These are phyloP conservation scores for Combretum micranthum DNA, from an alignment of 345 rosid genomes.

Conservation along the genomic window DNA sequence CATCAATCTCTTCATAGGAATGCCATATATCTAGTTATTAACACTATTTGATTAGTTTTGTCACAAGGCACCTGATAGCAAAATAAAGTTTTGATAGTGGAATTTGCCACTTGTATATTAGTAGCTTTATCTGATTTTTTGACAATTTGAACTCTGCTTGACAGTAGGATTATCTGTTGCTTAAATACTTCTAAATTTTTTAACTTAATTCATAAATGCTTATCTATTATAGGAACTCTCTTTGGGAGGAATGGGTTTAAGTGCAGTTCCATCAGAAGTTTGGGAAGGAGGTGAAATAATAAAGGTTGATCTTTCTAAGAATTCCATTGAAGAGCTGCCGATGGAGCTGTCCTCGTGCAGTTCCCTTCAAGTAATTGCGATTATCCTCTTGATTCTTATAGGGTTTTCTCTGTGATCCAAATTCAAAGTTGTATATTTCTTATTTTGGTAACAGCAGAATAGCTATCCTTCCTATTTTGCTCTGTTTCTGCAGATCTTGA, in stretches of 20 bases:
- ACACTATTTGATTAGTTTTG: too few species aligned
- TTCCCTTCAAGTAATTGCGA: constrained; percentile 51
- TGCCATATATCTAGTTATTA: too few species aligned
- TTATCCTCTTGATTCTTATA: background rate
- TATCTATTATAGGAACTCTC: constrained; percentile 58
- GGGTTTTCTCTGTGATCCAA: too few species aligned
- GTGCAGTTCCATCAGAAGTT: constrained; percentile 68
- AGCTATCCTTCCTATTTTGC: constrained; percentile 4
- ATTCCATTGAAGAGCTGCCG: constrained; percentile 75
- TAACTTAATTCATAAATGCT: background rate
- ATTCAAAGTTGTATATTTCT: too few species aligned
- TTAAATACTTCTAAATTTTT: background rate
- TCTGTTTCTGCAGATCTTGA: constrained; percentile 49
- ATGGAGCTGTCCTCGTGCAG: constrained; percentile 59
- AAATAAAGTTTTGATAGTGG: too few species aligned
- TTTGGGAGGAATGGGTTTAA: constrained; percentile 64
- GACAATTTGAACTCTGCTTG: too few species aligned
- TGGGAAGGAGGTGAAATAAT: constrained; percentile 71
- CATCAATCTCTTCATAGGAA: too few species aligned
- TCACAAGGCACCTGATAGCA: too few species aligned
- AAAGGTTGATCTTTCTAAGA: constrained; percentile 72
- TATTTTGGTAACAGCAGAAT: too few species aligned
- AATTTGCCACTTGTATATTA: too few species aligned
- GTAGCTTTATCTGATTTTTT: too few species aligned
- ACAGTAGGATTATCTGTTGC: background rate